Evolutionary conservation across 257 asterid genomes (phyloP), one percentile per base, ranked within the genome.

Genomic region (Dorcoceras hygrometricum): DNA sequence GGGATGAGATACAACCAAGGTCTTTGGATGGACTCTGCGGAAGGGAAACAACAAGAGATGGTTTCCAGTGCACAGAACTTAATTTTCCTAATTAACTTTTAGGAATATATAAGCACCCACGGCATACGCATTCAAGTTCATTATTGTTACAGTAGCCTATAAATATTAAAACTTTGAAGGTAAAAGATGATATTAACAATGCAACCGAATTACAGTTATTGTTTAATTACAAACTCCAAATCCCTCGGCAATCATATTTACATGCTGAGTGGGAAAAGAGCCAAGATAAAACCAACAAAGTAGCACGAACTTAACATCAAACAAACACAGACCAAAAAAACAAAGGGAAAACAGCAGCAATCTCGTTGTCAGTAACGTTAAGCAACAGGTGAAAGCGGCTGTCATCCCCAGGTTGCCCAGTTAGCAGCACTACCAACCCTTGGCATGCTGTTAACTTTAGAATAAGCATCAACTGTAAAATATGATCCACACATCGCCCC

Each of bases 341-440:
- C 8, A 18, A n/a, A 27, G 23, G 23, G 20, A 61, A 55, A 14
- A 26, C 1, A 25, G 25, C 59, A 55, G 3, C 2, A 25, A 10
- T 6, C 36, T 23, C 23, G 1, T 23, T 61, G 46, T 54, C 65
- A 68, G 18, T n/a, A 36, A 32, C 19, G 31, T 8, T 20, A 62
- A 53, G 48, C 63, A 67, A 66, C 56, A 25, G 65, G 4, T 16
- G 69, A 55, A 67, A 73, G 77, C 24, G 74, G 77, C 24, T 66
- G 71, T 72, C 70, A 86, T 57, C 80, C 80, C 92, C 90, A 90
- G 55, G 80, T 75, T 5, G 97, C 81, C 96, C 99, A 94, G 80
- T 90, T 90, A 66, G 96, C 95, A 50, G 83, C 81, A 72, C 99
- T 94, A 59, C 99, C 99, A 28, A 94, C 97, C n/a, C 99, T 79